Evolutionary conservation across 1,139 yeast species (phyloP).

Genomic region (Blastobotrys petasosporus): DNA sequence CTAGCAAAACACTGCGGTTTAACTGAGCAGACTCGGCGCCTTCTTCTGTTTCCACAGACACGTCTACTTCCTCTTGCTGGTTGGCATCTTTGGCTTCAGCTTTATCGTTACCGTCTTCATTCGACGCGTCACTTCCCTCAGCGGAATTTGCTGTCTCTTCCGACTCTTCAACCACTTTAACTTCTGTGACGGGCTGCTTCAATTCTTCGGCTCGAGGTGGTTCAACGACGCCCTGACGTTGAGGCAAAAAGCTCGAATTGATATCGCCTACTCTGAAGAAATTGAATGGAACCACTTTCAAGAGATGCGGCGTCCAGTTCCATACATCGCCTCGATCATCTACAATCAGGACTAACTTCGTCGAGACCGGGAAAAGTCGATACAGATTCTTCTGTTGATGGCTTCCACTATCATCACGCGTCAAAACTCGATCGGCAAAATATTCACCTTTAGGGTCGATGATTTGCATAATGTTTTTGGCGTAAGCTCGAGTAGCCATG

Average conservation of each 20-base stretch:
- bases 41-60: conserved; percentile 21
- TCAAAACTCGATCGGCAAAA: conserved; percentile 86
- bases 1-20: conserved; percentile 48
- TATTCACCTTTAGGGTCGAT: conserved; percentile 84
- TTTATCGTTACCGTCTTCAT: neutral
- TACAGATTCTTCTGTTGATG: conserved; percentile 82
- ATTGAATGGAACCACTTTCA: conserved; percentile 91
- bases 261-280: conserved; percentile 98
- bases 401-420: conserved; percentile 94
- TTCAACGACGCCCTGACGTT: conserved; percentile 49
- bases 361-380: conserved; percentile 90
- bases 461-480: conserved; percentile 79
- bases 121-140: neutral
- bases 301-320: conserved; percentile 92
- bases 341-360: conserved; percentile 91
- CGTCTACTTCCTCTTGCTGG: neutral
- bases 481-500: conserved; percentile 97
- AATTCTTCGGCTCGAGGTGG: conserved; percentile 13
- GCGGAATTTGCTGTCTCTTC: neutral
- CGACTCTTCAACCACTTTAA: conserved; percentile 23
- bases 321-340: conserved; percentile 99
- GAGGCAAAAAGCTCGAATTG: conserved; percentile 85
- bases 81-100: conserved; percentile 5
- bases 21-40: neutral
- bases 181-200: conserved; percentile 23